Evolutionary conservation across 73 alveolate genomes (phyloP), one percentile per base, ranked within the genome.

Genomic region (Durusdinium trenchii): DNA sequence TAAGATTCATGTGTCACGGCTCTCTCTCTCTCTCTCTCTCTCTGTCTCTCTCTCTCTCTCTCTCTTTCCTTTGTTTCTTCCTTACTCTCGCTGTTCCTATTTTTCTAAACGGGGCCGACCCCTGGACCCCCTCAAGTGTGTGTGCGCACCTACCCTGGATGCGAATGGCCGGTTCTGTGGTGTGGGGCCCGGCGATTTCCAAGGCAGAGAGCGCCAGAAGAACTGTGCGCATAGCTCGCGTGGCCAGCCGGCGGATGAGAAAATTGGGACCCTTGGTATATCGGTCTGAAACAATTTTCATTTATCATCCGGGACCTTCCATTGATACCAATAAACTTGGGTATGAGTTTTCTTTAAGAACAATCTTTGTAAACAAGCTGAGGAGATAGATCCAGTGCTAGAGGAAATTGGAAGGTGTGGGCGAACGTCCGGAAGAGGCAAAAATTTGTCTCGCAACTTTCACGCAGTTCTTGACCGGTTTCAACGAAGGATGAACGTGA

Each of bases 171-270:
- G n/a, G n/a, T n/a, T n/a, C n/a, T n/a, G n/a, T n/a, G n/a, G n/a
- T n/a, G n/a, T n/a, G n/a, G n/a, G n/a, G n/a, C n/a, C 26, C 30
- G 1, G 9, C 28, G 69, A 3, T n/a, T 4, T 47, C 43, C 45
- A 2, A 79, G 89, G 89, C 89, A 23, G 89, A 79, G 45, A 45
- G 64, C 6, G 89, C 89, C 46, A 12, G 62, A 6, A 43, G 89
- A 26, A 62, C 45, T 23, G 89, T 79, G 45, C 60, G 89, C 5
- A 60, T 79, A 12, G 89, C 89, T 45, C 89, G 89, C 18, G 89
- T 79, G 45, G 89, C 89, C 12, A 3, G 45, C 89, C 60, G 62
- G 30, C 89, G 89, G 18, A 79, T 79, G 89, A 79, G 43, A 35
- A 79, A 6, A 79, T 28, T 43, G n/a, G 89, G 89, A 79, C 18